phyloP scores from a whole-genome alignment of 73 alveolate genomes.

The Stentor roeselii region DNA sequence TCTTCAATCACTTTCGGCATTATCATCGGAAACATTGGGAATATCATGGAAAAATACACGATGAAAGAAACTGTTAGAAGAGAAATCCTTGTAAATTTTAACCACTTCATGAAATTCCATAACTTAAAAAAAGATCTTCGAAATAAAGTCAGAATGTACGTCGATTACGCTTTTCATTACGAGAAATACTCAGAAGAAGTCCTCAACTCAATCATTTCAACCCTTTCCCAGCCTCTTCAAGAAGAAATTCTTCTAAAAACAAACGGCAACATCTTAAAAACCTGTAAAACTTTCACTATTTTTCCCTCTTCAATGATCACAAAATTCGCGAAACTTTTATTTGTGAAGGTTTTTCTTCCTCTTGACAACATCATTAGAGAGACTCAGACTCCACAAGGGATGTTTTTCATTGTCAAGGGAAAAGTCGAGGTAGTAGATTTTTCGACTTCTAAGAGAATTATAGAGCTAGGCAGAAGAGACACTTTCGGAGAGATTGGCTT shows the following conservation, averaged over 20 bases:
- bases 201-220: background rate
- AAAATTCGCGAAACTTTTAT: background rate
- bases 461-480: conserved; percentile 43
- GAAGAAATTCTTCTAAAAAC: background rate
- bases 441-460: conserved; percentile 31
- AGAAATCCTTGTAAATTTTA: conserved; percentile 30
- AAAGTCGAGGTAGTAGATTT: conserved; percentile 39
- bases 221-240: conserved; percentile 17
- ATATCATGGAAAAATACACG: conserved; percentile 36
- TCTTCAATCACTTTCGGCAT: conserved; percentile 75
- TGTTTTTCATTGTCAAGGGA: conserved; percentile 51
- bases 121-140: conserved; percentile 45
- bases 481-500: conserved; percentile 67
- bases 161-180: conserved; percentile 40
- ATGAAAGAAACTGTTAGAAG: conserved; percentile 27
- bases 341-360: background rate
- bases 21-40: conserved; percentile 62
- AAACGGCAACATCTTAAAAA: background rate
- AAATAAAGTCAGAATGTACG: conserved; percentile 48
- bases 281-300: background rate
- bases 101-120: conserved; percentile 41
- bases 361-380: conserved; percentile 51
- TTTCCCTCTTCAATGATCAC: background rate
- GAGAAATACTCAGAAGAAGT: conserved; percentile 5
- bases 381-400: conserved; percentile 32